These are phyloP conservation scores for Fusarium cyanostomum DNA, from an alignment of 2,329 filamentous ascomycete genomes.

Conservation along the genomic window DNA sequence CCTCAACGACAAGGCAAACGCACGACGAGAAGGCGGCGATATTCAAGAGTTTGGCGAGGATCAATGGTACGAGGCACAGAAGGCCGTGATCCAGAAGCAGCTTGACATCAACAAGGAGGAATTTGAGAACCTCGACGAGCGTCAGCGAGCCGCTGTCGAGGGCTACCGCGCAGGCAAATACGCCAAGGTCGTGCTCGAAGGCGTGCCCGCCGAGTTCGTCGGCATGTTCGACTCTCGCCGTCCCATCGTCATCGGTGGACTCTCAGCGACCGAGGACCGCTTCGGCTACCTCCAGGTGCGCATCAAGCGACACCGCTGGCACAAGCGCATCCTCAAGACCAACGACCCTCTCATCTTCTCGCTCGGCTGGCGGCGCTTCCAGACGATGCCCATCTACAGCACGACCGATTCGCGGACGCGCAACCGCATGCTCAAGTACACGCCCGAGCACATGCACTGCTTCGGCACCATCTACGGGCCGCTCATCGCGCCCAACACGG, in stretches of 20 bases:
- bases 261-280: conserved; percentile 91
- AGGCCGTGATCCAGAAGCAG: conserved; percentile 93
- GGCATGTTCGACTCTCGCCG: conserved; percentile 81
- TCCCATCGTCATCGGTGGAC: conserved; percentile 89
- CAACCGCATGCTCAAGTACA: conserved; percentile 99
- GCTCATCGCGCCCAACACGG: conserved; percentile 92
- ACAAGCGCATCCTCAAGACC: conserved; percentile 98
- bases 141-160: conserved; percentile 84
- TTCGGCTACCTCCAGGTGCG: conserved; percentile 96
- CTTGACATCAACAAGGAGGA: conserved; percentile 96
- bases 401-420: conserved; percentile 92
- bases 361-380: conserved; percentile 94
- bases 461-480: conserved; percentile 96
- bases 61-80: conserved; percentile 98
- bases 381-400: conserved; percentile 91
- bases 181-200: conserved; percentile 87
- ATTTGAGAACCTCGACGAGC: conserved; percentile 86
- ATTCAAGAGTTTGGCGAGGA: conserved; percentile 92
- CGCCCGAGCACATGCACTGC: conserved; percentile 99
- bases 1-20: conserved; percentile 85
- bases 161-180: conserved; percentile 94
- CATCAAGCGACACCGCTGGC: conserved; percentile 98
- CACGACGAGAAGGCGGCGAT: conserved; percentile 73
- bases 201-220: conserved; percentile 91
- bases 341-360: conserved; percentile 98